phyloP scores from a whole-genome alignment of 176 grass and related monocot genomes.

The Lolium rigidum region DNA sequence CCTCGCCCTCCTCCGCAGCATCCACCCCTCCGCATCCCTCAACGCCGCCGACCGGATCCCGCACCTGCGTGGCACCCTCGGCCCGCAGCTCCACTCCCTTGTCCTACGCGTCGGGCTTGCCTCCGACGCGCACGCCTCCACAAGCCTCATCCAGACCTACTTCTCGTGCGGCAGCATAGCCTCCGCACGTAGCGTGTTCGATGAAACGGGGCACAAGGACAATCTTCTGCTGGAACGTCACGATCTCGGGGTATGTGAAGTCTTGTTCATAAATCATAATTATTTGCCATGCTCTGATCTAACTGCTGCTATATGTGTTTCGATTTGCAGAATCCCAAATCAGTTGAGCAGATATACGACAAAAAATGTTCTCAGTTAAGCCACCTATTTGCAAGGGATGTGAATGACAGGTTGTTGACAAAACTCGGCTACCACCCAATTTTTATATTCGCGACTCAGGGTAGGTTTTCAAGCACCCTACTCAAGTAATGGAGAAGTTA shows the following conservation, averaged over 20 bases:
- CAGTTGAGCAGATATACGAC: too few relatives aligned
- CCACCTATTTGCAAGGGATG: too few relatives aligned
- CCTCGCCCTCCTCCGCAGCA: slow-evolving; percentile 29
- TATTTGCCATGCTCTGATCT: too few relatives aligned
- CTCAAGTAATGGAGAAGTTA: slow-evolving; percentile 64
- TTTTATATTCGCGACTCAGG: too few relatives aligned
- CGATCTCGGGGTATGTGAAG: too few relatives aligned
- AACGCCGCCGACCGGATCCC: slow-evolving; percentile 29
- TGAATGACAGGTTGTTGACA: too few relatives aligned
- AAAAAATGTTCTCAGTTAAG: too few relatives aligned
- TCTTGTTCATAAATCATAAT: too few relatives aligned
- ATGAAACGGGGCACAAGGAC: slow-evolving; percentile 58
- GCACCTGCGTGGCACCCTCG: slow-evolving; percentile 31
- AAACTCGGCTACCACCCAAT: too few relatives aligned
- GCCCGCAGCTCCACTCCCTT: slow-evolving; percentile 51
- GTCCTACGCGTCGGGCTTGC: slow-evolving; percentile 46
- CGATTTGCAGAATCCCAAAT: too few relatives aligned
- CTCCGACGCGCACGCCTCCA: slow-evolving; percentile 46
- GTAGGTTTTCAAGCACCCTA: slow-evolving; percentile 36
- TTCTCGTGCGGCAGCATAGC: too few relatives aligned
- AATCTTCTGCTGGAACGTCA: slow-evolving; percentile 68
- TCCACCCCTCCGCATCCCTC: slow-evolving; percentile 37
- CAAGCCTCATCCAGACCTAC: slow-evolving; percentile 59
- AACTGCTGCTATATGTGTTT: too few relatives aligned
- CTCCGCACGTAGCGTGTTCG: slow-evolving; percentile 61